Evolutionary conservation across 2,329 filamentous ascomycete species (phyloP).

Genomic region (Taxawa tesnikishii): DNA sequence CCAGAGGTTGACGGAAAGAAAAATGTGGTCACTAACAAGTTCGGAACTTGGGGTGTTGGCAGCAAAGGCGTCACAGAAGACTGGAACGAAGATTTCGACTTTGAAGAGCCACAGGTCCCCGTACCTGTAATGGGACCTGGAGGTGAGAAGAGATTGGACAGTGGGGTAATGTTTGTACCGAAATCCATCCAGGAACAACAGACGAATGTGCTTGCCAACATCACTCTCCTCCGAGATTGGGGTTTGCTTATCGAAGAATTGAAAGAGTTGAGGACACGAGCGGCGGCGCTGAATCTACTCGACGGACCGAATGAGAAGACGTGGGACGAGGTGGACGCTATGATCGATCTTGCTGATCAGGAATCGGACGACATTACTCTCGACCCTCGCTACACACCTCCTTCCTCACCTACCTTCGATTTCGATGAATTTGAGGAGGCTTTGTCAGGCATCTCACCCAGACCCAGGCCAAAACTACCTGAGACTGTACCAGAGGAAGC

Average conservation of each 20-base stretch:
- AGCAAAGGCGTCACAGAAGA: slow-evolving; percentile 72
- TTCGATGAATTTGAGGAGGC: slow-evolving; percentile 46
- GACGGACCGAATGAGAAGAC: slow-evolving; percentile 46
- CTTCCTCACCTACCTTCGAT: slow-evolving; percentile 45
- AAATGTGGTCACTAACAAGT: slow-evolving; percentile 52
- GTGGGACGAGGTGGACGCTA: slow-evolving; percentile 75
- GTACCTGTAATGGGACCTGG: slow-evolving; percentile 13
- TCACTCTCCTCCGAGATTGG: slow-evolving; percentile 71
- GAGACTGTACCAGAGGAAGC: slow-evolving; percentile 7
- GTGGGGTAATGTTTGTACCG: slow-evolving; percentile 56
- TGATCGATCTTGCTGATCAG: slow-evolving; percentile 69
- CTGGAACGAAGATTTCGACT: slow-evolving; percentile 85
- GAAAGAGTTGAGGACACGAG: slow-evolving; percentile 62
- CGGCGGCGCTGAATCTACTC: slow-evolving; percentile 53
- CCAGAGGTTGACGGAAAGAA: slow-evolving; percentile 46
- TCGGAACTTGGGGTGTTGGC: slow-evolving; percentile 72
- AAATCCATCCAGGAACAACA: slow-evolving; percentile 71
- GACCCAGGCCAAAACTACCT: background rate
- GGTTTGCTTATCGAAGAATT: slow-evolving; percentile 72
- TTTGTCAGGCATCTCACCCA: slow-evolving; percentile 12
- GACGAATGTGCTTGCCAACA: slow-evolving; percentile 69
- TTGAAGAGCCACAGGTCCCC: slow-evolving; percentile 36
- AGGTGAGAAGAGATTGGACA: slow-evolving; percentile 29
- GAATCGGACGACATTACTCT: slow-evolving; percentile 45
- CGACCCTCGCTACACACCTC: slow-evolving; percentile 39